phyloP scores from a whole-genome alignment of 78 protist genomes.

The Mantamonas sphyraenae region DNA sequence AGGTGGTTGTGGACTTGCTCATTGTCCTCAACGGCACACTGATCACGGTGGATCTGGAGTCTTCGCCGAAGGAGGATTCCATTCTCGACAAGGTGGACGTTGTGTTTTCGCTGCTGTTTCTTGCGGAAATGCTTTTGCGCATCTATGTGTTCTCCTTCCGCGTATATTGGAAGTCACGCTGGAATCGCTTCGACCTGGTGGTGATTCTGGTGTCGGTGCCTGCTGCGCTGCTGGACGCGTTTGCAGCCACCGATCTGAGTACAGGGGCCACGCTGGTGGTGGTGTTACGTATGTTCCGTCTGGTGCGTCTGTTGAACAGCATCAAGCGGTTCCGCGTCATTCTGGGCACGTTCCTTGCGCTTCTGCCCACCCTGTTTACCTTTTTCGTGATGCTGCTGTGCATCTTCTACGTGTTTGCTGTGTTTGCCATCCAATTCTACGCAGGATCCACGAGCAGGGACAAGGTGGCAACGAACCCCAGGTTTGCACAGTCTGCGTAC shows the following conservation, averaged over 20 bases:
- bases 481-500: not conserved
- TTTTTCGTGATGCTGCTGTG: not conserved
- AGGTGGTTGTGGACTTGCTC: not conserved
- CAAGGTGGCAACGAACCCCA: not conserved
- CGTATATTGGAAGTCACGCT: not conserved
- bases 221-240: too few species aligned
- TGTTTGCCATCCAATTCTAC: slow-evolving; percentile 1
- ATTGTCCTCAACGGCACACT: not conserved
- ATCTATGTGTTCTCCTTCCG: not conserved
- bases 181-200: not conserved
- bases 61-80: not conserved
- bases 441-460: slow-evolving; percentile 7
- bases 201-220: too few species aligned
- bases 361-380: not conserved
- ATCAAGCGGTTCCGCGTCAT: not conserved
- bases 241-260: too few species aligned
- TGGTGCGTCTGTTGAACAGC: not conserved
- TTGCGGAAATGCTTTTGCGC: not conserved
- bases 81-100: not conserved
- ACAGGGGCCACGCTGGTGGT: too few species aligned
- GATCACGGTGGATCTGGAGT: not conserved
- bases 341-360: not conserved
- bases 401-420: slow-evolving; percentile 5
- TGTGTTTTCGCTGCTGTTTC: not conserved
- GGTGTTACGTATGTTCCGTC: not conserved